A percentile compares a stretch with the other conserved stretches of the same genome.
Conservation (phyloP, 495 filamentous ascomycete species). For the Aspergillus sclerotioniger region DNA sequence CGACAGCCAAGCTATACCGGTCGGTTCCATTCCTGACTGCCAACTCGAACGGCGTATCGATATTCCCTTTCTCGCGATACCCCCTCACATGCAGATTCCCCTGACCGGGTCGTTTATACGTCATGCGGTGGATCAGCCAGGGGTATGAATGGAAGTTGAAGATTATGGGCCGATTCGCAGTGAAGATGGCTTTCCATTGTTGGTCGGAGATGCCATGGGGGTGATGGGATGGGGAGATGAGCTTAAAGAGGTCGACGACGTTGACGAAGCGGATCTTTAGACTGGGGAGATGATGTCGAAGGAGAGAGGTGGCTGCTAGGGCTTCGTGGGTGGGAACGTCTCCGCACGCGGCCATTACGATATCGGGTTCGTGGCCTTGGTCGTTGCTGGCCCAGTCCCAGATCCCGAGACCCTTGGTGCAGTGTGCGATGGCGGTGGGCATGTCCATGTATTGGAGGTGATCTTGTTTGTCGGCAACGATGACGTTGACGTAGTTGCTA, state of each 20-base stretch:
- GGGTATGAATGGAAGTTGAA: slow-evolving; percentile 82
- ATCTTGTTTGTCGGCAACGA: slow-evolving; percentile 73
- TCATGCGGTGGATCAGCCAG: slow-evolving; percentile 69
- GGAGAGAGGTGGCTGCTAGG: slow-evolving; percentile 63
- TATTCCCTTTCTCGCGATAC: slow-evolving; percentile 76
- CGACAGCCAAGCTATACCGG: slow-evolving; percentile 67
- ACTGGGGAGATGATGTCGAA: slow-evolving; percentile 61
- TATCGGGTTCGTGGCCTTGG: slow-evolving; percentile 58
- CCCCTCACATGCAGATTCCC: slow-evolving; percentile 66
- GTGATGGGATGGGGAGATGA: slow-evolving; percentile 62
- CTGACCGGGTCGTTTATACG: slow-evolving; percentile 64
- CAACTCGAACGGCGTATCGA: slow-evolving; percentile 71
- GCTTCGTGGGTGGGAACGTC: slow-evolving; percentile 70
- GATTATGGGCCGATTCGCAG: slow-evolving; percentile 62
- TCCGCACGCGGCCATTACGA: slow-evolving; percentile 69
- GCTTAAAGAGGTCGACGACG: slow-evolving; percentile 71
- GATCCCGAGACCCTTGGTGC: slow-evolving; percentile 64
- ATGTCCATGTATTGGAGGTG: slow-evolving; percentile 70
- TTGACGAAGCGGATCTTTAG: slow-evolving; percentile 74
- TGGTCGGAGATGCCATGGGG: slow-evolving; percentile 63
- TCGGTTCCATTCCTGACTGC: slow-evolving; percentile 71
- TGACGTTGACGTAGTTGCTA: slow-evolving; percentile 72
- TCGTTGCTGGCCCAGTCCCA: slow-evolving; percentile 61
- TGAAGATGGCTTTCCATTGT: slow-evolving; percentile 66
- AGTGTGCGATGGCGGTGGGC: slow-evolving; percentile 65